Base-by-base conservation (phyloP, 2,329 filamentous ascomycete species). In the Colletotrichum siamense region DNA sequence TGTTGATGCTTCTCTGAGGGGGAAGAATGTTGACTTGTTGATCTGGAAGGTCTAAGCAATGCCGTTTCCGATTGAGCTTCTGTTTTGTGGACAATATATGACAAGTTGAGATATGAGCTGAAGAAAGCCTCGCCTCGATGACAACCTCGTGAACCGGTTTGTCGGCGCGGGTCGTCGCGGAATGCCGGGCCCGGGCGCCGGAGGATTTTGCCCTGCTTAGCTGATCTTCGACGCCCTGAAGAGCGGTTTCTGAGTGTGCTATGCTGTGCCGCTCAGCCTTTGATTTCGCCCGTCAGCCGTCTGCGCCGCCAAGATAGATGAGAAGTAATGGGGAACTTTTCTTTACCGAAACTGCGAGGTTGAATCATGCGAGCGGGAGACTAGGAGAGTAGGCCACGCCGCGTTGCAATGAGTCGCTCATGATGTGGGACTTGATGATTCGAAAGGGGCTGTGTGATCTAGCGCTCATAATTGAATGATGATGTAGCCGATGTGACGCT, bases 251-350 rank as follows among this genome's bases (percentile, higher is more conserved):
- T 22, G 6, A 22, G 10, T 3, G 18, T 2, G 44, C 44, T 52
- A 4, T 52, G 44, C 44, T 52, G 44, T 52, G 44, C 44, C 44
- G 44, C 44, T 52, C 10, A 52, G 44, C n/a, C 44, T 22, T 52
- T n/a, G 1, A n/a, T n/a, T 12, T 49, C 39, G 5, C 39, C 39
- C 0, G 6, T 49, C 39, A 52, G 3, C 10, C 44, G 44, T 0
- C 1, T 0, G 44, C 44, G n/a, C 10, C 10, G 12, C 10, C 10
- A 52, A 3, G 0, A 8, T 10, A 22, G 0, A 22, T 24, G 2
- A 52, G n/a, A 22, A 22, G 44, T 24, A 6, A 1, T 24, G 44
- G 2, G 6, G 2, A 52, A 22, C 6, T 1, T 22, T 1, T 22
- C 44, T 52, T 52, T 6, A 22, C 44, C 44, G 44, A 52, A 22